Evolutionary conservation across 148 eudicot genomes (phyloP), one percentile per base, ranked within the genome.

Genomic region (Linanthus parryae): DNA sequence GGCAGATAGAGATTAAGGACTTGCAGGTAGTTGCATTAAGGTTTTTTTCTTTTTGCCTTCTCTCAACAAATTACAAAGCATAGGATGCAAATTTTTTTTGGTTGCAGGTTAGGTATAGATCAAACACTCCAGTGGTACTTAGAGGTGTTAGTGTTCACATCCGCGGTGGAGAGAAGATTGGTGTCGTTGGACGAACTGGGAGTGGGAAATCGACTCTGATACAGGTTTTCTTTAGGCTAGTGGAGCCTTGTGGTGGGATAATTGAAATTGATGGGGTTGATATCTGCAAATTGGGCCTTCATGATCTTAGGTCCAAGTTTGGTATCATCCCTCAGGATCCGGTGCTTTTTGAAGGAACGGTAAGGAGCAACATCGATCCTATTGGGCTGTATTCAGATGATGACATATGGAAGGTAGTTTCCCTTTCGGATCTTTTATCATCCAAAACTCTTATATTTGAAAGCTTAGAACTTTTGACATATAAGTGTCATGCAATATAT

Each of bases 291-390:
- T 53, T 77, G 13, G 83, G 83, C 21, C 78, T 77, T 39, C 78
- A 77, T 63, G 82, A 77, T 66, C 65, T 77, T 9, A 55, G 83
- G 59, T 69, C 75, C 29, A 73, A 68, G 13, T 66, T 77, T 14
- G 76, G 75, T 24, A 77, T 77, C 57, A 77, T 77, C 17, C 83
- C 83, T 41, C 83, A 77, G 42, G 82, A 77, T 9, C 82, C 82
- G 4, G 73, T 73, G 23, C 66, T 73, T 31, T 77, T 77, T 44
- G 63, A 77, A 48, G 82, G 82, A 33, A 77, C 78, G 5, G 62
- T 77, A 13, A 72, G 82, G 59, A 73, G 82, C 52, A 77, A 77
- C 39, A 63, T 77, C 15, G 82, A 77, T 34, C 82, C 82, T 3
- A 33, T 69, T 51, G 82, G 68, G 4, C 17, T 61, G 53, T 60